phyloP scores from a whole-genome alignment of 345 rosid genomes.

The Dovyalis caffra region DNA sequence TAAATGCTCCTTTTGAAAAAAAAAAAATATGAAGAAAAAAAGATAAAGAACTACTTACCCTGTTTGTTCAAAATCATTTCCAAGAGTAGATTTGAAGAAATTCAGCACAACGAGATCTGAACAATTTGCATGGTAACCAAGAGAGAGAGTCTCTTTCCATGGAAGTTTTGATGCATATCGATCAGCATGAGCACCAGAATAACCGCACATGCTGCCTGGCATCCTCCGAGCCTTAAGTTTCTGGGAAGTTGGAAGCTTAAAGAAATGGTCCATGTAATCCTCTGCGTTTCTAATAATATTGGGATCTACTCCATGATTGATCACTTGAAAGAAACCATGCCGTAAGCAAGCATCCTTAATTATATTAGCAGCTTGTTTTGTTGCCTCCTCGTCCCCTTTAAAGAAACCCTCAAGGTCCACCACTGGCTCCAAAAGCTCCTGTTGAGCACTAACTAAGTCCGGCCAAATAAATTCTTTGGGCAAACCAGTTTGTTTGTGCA shows the following conservation, averaged over 20 bases:
- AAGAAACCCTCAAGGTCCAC: slow-evolving; percentile 15
- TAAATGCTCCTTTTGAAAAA: not conserved
- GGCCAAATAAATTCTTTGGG: slow-evolving; percentile 25
- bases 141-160: slow-evolving; percentile 25
- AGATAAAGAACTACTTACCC: not conserved
- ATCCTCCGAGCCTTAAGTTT: slow-evolving; percentile 22
- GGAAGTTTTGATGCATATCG: slow-evolving; percentile 23
- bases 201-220: slow-evolving; percentile 14
- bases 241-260: slow-evolving; percentile 8
- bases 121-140: slow-evolving; percentile 4
- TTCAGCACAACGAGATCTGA: not conserved
- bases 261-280: slow-evolving; percentile 22
- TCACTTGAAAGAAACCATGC: slow-evolving; percentile 22
- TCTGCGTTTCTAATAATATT: slow-evolving; percentile 7
- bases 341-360: slow-evolving; percentile 16
- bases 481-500: not conserved
- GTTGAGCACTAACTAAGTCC: not conserved
- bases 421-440: slow-evolving; percentile 14
- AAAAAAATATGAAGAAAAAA: not conserved
- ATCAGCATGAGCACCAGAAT: slow-evolving; percentile 21
- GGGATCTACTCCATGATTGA: slow-evolving; percentile 17
- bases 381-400: slow-evolving; percentile 12
- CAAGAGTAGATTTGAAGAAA: slow-evolving; percentile 6
- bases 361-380: slow-evolving; percentile 7
- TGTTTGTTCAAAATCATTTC: slow-evolving; percentile 16